These are phyloP conservation scores for Neonectria magnoliae DNA, from an alignment of 2,329 filamentous ascomycete species.

Conservation along the genomic window DNA sequence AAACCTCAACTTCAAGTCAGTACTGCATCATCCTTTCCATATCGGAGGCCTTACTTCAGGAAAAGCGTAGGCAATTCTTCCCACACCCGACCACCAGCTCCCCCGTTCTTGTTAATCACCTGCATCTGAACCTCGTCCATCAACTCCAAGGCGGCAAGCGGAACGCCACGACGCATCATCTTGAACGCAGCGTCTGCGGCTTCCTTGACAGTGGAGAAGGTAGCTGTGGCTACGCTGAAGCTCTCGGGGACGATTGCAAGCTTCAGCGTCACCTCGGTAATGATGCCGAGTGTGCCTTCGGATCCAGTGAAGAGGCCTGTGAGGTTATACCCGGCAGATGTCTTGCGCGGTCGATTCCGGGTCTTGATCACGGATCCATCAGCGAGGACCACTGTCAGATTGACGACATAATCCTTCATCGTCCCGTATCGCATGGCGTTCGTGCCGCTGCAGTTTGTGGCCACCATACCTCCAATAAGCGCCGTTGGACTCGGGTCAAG, in stretches of 20 bases:
- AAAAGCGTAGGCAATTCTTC: constrained; percentile 73
- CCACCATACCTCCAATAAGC: constrained; percentile 85
- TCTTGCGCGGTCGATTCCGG: constrained; percentile 79
- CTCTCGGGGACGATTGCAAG: constrained; percentile 77
- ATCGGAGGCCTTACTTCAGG: constrained; percentile 60
- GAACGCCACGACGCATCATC: constrained; percentile 77
- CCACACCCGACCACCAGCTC: constrained; percentile 68
- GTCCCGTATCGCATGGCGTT: constrained; percentile 88
- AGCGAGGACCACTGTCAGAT: constrained; percentile 82
- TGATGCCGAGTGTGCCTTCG: constrained; percentile 83
- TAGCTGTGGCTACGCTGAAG: constrained; percentile 73
- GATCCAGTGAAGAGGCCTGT: constrained; percentile 82
- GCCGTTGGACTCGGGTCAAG: constrained; percentile 86
- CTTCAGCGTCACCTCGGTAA: constrained; percentile 82
- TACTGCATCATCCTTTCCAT: constrained; percentile 55
- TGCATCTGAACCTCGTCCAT: constrained; percentile 82
- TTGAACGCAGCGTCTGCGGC: constrained; percentile 77
- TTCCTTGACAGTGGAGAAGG: constrained; percentile 59
- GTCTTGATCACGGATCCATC: constrained; percentile 86
- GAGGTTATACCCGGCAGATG: constrained; percentile 83
- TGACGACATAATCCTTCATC: constrained; percentile 89
- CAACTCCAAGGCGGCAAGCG: constrained; percentile 82
- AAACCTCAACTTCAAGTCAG: constrained; percentile 71
- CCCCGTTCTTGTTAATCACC: constrained; percentile 55
- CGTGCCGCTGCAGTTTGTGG: constrained; percentile 74